Evolutionary conservation across 1,284 basidiomycete genomes (phyloP), one percentile per base, ranked within the genome.

Genomic region (Pyrrhoderma noxium): DNA sequence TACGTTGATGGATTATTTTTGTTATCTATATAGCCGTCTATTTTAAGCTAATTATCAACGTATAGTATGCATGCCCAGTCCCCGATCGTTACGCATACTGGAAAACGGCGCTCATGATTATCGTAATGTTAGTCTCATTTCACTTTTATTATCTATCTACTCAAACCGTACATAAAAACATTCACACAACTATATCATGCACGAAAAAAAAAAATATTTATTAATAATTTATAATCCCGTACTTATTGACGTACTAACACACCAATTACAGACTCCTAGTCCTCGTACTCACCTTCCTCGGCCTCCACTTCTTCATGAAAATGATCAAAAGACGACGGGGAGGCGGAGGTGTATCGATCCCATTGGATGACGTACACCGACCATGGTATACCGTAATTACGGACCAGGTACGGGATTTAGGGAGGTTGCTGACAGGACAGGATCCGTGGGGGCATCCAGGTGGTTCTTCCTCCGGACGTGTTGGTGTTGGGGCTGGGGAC

Each of bases 261-360:
- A 8, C 7, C 5, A 40, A 40, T 8, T 7, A 4, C 59, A 87
- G 82, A 13, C 52, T 71, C n/a, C 68, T 81, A 34, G 65, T 77
- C 23, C 57, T 84, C 16, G 63, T 80, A 57, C 68, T 87, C n/a
- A 83, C 85, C 27, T 75, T 76, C 55, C 78, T 83, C 60, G 79
- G 81, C 3, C 49, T 81, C 49, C 61, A 65, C 38, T 62, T 61
- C 49, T 43, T 64, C 49, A 60, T 59, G 21, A 50, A 52, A 35
- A 61, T 61, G 48, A 34, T 64, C 22, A 63, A 59, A 43, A 61
- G 62, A 7, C 49, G 49, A 25, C 53, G 53, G 22, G 16, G 8
- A 5, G 27, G 7, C 27, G 16, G 8, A 5, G 27, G 7, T n/a
- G 5, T 14, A 7, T 40, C 38, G 5, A 22, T 40, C 8, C 16